Evolutionary conservation across 768 basidiomycete genomes (phyloP).

Genomic region (Exsudoporus frostii): DNA sequence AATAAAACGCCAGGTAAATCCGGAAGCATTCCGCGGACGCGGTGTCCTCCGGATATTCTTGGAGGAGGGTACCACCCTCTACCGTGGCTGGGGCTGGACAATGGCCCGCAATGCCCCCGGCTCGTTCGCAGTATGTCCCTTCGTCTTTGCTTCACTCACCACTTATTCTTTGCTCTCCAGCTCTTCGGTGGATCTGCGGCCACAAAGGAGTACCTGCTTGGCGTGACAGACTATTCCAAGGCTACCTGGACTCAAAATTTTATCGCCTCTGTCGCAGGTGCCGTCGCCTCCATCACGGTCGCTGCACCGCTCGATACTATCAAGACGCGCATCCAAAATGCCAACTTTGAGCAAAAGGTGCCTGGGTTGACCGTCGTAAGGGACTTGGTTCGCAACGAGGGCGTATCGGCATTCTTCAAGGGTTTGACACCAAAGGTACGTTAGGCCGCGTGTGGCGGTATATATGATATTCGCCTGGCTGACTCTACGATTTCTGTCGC

Average conservation of each 20-base stretch:
- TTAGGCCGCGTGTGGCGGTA: constrained; percentile 8
- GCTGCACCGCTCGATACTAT: constrained; percentile 94
- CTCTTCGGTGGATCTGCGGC: constrained; percentile 95
- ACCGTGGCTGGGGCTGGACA: constrained; percentile 99
- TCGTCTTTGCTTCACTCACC: neutral
- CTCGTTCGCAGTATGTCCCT: constrained; percentile 77
- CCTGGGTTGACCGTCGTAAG: constrained; percentile 75
- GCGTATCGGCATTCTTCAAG: constrained; percentile 85
- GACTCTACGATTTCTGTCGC: neutral
- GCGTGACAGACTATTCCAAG: constrained; percentile 83
- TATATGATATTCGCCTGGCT: neutral
- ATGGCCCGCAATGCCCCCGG: constrained; percentile 97
- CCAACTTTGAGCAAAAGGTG: constrained; percentile 89
- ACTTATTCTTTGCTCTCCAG: constrained; percentile 37
- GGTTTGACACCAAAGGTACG: constrained; percentile 92
- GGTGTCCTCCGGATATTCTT: constrained; percentile 84
- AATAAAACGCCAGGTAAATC: constrained; percentile 98
- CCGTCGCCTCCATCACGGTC: constrained; percentile 91
- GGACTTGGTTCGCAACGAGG: constrained; percentile 87
- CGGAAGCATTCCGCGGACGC: constrained; percentile 95
- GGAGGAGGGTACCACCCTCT: constrained; percentile 90
- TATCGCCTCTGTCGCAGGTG: constrained; percentile 90
- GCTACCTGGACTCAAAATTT: constrained; percentile 99
- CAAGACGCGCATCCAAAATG: constrained; percentile 98
- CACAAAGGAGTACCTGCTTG: constrained; percentile 91